These are phyloP conservation scores for Deuterostichococcus epilithicus DNA, from an alignment of 139 green algal genomes.

Conservation along the genomic window DNA sequence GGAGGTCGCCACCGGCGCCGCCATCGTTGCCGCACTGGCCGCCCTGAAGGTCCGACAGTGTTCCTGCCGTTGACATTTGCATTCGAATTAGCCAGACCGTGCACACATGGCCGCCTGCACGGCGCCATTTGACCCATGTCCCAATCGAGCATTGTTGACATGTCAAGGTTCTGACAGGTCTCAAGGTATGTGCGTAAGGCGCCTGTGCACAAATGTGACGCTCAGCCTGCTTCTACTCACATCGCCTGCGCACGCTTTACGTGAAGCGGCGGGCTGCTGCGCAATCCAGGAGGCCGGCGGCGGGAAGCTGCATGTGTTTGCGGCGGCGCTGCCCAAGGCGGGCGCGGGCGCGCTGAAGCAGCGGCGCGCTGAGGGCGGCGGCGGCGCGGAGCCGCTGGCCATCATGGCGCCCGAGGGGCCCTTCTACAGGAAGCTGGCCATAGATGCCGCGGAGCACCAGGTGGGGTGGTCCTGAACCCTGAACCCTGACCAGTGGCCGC, in stretches of 20 bases:
- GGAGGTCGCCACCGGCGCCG: constrained; percentile 58
- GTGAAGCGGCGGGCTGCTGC: background rate
- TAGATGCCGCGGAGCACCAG: constrained; percentile 65
- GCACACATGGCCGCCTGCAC: too few species aligned
- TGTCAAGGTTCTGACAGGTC: too few species aligned
- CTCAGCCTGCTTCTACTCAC: background rate
- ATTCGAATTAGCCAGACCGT: too few species aligned
- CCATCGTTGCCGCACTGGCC: constrained; percentile 58
- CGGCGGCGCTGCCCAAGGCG: constrained; percentile 55
- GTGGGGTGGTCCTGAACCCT: constrained; percentile 11
- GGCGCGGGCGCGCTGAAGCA: constrained; percentile 54
- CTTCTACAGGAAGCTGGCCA: constrained; percentile 49
- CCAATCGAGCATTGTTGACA: too few species aligned
- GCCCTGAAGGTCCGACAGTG: constrained; percentile 44
- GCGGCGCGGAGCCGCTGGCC: constrained; percentile 38
- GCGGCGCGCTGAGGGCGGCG: constrained; percentile 28
- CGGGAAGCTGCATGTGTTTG: constrained; percentile 79
- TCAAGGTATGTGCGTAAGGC: too few species aligned
- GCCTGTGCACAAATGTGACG: too few species aligned
- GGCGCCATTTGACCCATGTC: too few species aligned
- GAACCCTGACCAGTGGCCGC: background rate
- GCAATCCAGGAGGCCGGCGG: constrained; percentile 31
- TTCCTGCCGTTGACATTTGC: background rate
- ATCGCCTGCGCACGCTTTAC: background rate
- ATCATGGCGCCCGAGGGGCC: constrained; percentile 62